These are phyloP conservation scores for Clitoria ternatea DNA, from an alignment of 306 rosid species.

Conservation along the genomic window DNA sequence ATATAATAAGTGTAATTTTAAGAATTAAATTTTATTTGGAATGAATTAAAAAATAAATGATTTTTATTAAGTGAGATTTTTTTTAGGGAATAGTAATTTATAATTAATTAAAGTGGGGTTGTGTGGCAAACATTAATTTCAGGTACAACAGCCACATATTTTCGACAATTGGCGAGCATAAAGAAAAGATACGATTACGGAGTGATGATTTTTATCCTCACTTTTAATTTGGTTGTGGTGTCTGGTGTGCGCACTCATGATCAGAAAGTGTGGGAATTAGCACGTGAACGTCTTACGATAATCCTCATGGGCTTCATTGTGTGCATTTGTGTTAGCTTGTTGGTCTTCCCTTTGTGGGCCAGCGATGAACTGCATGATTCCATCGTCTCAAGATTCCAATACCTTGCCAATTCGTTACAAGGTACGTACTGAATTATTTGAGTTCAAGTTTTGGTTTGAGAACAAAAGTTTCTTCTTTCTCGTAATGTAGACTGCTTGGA, in stretches of 20 bases:
- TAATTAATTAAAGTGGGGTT: neutral
- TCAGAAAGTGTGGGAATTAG: conserved; percentile 46
- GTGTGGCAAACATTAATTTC: neutral
- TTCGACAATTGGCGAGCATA: conserved; percentile 43
- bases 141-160: conserved; percentile 56
- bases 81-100: too few relatives aligned
- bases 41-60: too few relatives aligned
- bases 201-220: conserved; percentile 59
- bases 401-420: conserved; percentile 55
- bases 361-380: conserved; percentile 76
- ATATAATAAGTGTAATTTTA: too few relatives aligned
- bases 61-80: too few relatives aligned
- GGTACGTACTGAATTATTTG: too few relatives aligned
- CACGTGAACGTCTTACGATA: conserved; percentile 56
- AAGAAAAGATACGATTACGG: conserved; percentile 73
- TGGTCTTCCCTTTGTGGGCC: conserved; percentile 69
- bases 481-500: conserved; percentile 50
- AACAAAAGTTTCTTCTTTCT: too few relatives aligned
- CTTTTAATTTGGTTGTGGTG: conserved; percentile 61
- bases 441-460: too few relatives aligned
- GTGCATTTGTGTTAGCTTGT: conserved; percentile 50
- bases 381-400: conserved; percentile 38
- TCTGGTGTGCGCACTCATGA: conserved; percentile 53
- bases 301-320: conserved; percentile 58
- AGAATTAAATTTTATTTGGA: too few relatives aligned